Percentiles rank a stretch among this genome's conserved stretches.
Conservation (phyloP, 176 grass and related monocot species). For the Phragmites australis region DNA sequence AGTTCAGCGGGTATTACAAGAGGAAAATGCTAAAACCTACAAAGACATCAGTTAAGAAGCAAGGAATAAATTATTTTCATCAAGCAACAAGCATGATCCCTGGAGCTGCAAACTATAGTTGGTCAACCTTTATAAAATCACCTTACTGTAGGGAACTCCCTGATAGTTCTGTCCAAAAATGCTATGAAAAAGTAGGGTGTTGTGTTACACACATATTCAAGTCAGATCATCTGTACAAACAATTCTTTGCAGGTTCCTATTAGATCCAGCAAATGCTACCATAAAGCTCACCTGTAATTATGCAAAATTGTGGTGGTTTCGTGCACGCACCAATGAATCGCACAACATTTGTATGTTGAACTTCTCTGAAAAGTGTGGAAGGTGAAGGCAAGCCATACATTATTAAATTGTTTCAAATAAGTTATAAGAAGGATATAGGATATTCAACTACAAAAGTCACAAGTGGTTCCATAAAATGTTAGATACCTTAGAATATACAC, state of each 20-base stretch:
- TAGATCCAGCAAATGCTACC: constrained; percentile 23
- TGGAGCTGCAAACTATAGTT: not conserved
- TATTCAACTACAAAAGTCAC: constrained; percentile 25
- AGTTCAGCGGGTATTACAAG: constrained; percentile 16
- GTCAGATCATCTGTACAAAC: constrained; percentile 7
- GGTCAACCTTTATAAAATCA: too few relatives aligned
- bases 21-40: constrained; percentile 19
- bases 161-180: too few relatives aligned
- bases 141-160: too few relatives aligned
- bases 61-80: constrained; percentile 7
- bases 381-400: constrained; percentile 25
- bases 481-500: constrained; percentile 95
- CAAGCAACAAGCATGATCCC: constrained; percentile 29
- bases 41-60: constrained; percentile 21
- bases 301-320: constrained; percentile 85
- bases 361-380: constrained; percentile 68
- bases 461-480: constrained; percentile 24
- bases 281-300: constrained; percentile 81
- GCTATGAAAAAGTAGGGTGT: not conserved
- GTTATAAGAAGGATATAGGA: not conserved
- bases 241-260: constrained; percentile 16
- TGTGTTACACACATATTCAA: not conserved
- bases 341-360: constrained; percentile 96
- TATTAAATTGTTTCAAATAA: constrained; percentile 4
- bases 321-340: constrained; percentile 95